phyloP scores from a whole-genome alignment of 805 yeast genomes.

The Myxozyma geophila region DNA sequence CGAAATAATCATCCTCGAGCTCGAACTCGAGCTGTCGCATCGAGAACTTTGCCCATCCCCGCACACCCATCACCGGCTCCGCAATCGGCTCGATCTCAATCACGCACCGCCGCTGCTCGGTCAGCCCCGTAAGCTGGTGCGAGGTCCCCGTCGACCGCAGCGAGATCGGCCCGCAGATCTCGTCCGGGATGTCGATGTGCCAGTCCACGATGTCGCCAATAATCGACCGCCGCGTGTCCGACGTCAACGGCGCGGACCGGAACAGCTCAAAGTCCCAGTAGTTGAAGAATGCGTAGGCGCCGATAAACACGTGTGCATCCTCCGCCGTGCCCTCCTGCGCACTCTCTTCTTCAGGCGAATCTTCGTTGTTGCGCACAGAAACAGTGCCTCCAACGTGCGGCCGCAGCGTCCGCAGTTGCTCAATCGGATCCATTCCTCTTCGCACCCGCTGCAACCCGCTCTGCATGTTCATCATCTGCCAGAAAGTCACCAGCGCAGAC shows the following conservation, averaged over 20 bases:
- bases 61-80: conserved; percentile 32
- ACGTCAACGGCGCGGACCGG: conserved; percentile 28
- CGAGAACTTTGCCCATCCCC: conserved; percentile 33
- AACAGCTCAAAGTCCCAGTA: conserved; percentile 37
- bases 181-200: conserved; percentile 32
- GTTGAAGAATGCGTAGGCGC: conserved; percentile 33
- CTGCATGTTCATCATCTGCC: conserved; percentile 38
- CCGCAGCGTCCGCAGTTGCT: conserved; percentile 14
- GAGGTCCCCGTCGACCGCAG: conserved; percentile 28
- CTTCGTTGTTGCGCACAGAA: neutral
- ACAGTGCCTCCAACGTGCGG: conserved; percentile 8
- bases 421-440: conserved; percentile 31
- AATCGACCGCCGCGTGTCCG: conserved; percentile 32
- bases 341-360: neutral
- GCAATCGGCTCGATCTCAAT: conserved; percentile 31
- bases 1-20: conserved; percentile 27
- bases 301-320: conserved; percentile 14
- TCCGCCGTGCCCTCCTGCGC: neutral
- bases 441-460: conserved; percentile 22
- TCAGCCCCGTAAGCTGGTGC: conserved; percentile 32
- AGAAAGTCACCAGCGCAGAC: conserved; percentile 34
- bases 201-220: conserved; percentile 36
- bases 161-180: conserved; percentile 29
- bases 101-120: conserved; percentile 33
- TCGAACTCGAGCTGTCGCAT: conserved; percentile 34